Conservation (phyloP, 1,284 basidiomycete genomes). For the Heimioporus retisporus region DNA sequence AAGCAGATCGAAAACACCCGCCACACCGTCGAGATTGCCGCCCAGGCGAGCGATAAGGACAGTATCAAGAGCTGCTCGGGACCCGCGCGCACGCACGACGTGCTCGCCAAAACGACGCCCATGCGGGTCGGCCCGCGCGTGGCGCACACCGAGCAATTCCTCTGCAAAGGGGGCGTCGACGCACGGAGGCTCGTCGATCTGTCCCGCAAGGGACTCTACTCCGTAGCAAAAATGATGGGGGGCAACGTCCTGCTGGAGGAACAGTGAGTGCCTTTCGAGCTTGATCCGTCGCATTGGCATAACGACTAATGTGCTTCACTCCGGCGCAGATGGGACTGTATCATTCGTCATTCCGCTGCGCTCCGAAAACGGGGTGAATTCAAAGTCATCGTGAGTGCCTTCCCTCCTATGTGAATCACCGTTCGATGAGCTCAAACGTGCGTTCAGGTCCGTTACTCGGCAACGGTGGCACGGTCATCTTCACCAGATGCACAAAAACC, state of each 20-base stretch:
- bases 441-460: constrained; percentile 44
- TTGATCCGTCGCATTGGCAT: constrained; percentile 27
- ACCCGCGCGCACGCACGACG: constrained; percentile 43
- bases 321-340: constrained; percentile 46
- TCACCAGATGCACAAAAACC: constrained; percentile 47
- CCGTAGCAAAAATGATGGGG: constrained; percentile 44
- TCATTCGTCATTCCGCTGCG: constrained; percentile 41
- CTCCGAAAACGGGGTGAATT: constrained; percentile 43
- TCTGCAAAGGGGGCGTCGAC: constrained; percentile 49
- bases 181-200: constrained; percentile 44
- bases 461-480: constrained; percentile 46
- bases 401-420: constrained; percentile 13
- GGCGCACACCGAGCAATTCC: constrained; percentile 45
- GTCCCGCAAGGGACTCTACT: constrained; percentile 45
- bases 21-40: constrained; percentile 33
- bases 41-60: constrained; percentile 35
- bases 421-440: constrained; percentile 3
- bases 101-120: constrained; percentile 32
- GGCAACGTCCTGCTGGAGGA: constrained; percentile 50
- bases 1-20: constrained; percentile 31
- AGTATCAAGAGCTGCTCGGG: constrained; percentile 47
- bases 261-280: constrained; percentile 35
- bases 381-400: constrained; percentile 42
- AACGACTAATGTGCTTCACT: constrained; percentile 27
- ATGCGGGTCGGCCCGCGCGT: constrained; percentile 45